Evolutionary conservation across 495 filamentous ascomycete species (phyloP).

Genomic region (Daldinia concentrica): DNA sequence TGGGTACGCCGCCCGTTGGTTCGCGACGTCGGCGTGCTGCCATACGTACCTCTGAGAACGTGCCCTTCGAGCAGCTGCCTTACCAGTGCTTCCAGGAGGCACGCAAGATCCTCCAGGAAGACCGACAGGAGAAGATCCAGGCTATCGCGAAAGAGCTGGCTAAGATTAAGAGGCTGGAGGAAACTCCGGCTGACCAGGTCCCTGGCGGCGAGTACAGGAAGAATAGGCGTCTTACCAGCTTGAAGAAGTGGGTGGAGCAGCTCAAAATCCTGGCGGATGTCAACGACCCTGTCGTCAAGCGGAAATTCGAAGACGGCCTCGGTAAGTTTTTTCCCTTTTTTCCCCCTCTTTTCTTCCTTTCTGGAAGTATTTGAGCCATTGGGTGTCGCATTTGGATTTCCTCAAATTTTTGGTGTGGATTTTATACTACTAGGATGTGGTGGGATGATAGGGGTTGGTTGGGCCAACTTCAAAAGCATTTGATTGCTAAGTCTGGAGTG

Average conservation of each 20-base stretch:
- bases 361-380: background rate
- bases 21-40: slow-evolving; percentile 86
- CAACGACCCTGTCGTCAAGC: slow-evolving; percentile 95
- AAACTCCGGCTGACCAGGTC: slow-evolving; percentile 64
- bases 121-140: slow-evolving; percentile 82
- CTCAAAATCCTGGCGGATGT: slow-evolving; percentile 92
- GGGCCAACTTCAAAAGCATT: background rate
- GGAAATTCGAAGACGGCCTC: slow-evolving; percentile 89
- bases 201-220: slow-evolving; percentile 67
- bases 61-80: slow-evolving; percentile 92
- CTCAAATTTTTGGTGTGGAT: background rate
- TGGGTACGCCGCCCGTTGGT: slow-evolving; percentile 71
- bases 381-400: background rate
- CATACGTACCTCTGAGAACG: slow-evolving; percentile 69
- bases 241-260: slow-evolving; percentile 77
- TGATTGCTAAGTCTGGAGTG: slow-evolving; percentile 1
- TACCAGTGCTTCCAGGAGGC: slow-evolving; percentile 99
- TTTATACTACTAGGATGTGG: background rate
- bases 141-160: slow-evolving; percentile 68
- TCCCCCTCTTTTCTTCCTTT: background rate
- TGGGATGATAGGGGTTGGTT: slow-evolving; percentile 5
- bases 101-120: slow-evolving; percentile 78
- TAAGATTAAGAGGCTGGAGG: slow-evolving; percentile 67
- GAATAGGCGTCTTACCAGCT: slow-evolving; percentile 71
- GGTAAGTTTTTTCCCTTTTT: slow-evolving; percentile 63